phyloP scores from a whole-genome alignment of 176 grass and related monocot species.

The Carex scoparia region DNA sequence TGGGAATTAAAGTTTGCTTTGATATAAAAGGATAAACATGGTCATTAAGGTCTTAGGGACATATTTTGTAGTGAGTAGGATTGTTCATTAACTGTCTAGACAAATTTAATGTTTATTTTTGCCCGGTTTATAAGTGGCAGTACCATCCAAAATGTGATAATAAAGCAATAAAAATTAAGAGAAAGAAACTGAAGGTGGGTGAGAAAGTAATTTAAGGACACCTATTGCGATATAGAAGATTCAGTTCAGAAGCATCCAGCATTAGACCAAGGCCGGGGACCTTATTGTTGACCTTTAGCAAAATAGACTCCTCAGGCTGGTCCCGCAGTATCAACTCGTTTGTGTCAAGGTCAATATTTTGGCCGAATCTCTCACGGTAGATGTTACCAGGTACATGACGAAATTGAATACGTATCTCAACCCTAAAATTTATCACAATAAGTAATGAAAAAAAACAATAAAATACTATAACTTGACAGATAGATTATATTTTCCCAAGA shows the following conservation, averaged over 20 bases:
- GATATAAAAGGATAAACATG: background rate
- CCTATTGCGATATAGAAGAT: conserved; percentile 89
- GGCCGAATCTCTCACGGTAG: conserved; percentile 67
- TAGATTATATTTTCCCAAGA: background rate
- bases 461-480: background rate
- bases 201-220: conserved; percentile 23
- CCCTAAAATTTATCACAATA: conserved; percentile 40
- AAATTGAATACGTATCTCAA: conserved; percentile 98
- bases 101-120: background rate
- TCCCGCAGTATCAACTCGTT: conserved; percentile 89
- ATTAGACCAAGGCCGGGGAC: conserved; percentile 80
- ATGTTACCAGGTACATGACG: conserved; percentile 91
- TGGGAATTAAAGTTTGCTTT: background rate
- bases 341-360: conserved; percentile 78
- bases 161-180: background rate
- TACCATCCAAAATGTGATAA: background rate
- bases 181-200: background rate
- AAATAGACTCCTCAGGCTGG: conserved; percentile 82
- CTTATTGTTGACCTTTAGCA: conserved; percentile 93
- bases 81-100: background rate
- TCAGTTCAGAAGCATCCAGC: conserved; percentile 89
- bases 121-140: background rate
- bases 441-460: conserved; percentile 2
- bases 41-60: too few species aligned
- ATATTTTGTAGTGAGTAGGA: background rate